Conservation (phyloP, 139 green algal species). For the Chlorella sp. region DNA sequence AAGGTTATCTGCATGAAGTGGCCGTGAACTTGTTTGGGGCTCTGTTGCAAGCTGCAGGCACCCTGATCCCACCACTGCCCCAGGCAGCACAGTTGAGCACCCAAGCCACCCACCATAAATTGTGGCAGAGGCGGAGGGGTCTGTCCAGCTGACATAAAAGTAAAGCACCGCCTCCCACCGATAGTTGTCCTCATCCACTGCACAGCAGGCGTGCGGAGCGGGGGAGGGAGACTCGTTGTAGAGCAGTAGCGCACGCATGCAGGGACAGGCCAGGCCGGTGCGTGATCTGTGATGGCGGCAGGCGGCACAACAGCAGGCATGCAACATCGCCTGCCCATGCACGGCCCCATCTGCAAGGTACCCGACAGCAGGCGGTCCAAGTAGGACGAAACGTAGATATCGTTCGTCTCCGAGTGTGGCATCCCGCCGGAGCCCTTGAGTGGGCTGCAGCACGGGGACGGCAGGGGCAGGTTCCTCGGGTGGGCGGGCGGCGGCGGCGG, state of each 20-base stretch:
- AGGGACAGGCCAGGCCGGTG: too few species aligned
- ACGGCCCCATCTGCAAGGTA: too few species aligned
- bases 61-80: too few species aligned
- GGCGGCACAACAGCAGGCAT: too few species aligned
- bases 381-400: constrained; percentile 15
- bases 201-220: not conserved
- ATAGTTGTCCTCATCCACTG: constrained; percentile 25
- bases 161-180: constrained; percentile 15
- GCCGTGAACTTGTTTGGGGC: too few species aligned
- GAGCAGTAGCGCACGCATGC: too few species aligned
- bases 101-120: not conserved
- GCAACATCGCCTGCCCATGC: not conserved
- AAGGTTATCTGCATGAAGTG: not conserved
- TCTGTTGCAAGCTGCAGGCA: too few species aligned
- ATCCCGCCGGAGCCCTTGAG: constrained; percentile 5
- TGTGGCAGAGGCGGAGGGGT: not conserved
- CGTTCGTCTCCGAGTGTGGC: not conserved
- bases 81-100: too few species aligned
- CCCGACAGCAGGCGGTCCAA: constrained; percentile 26
- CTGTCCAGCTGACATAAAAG: constrained; percentile 9
- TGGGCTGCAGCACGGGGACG: constrained; percentile 4
- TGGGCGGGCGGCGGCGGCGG: too few species aligned
- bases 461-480: too few species aligned
- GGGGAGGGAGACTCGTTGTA: too few species aligned
- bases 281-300: too few species aligned